Conservation (phyloP, 768 basidiomycete genomes). For the Boletus speciosus region DNA sequence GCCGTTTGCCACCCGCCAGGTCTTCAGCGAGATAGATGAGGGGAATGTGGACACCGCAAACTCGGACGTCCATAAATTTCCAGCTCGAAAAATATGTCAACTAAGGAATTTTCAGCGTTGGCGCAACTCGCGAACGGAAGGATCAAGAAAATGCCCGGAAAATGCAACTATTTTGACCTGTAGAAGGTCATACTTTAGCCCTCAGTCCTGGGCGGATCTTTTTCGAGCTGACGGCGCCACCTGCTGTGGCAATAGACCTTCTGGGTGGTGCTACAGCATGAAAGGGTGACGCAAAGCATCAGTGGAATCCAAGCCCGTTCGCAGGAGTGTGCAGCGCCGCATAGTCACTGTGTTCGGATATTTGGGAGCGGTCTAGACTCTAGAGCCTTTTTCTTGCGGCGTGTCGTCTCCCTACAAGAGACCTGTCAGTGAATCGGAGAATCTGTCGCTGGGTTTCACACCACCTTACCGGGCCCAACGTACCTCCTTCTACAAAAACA, state of each 20-base stretch:
- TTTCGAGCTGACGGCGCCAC: not conserved
- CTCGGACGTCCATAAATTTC: not conserved
- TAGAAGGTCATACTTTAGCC: not conserved
- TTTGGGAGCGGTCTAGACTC: not conserved
- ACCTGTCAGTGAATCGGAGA: constrained; percentile 17
- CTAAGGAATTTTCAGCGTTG: not conserved
- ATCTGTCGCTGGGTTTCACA: constrained; percentile 21
- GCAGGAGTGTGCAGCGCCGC: not conserved
- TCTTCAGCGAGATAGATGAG: not conserved
- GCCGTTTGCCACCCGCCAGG: not conserved
- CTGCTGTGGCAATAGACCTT: not conserved
- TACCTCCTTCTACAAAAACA: constrained; percentile 12
- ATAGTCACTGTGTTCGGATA: not conserved
- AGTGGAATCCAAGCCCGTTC: not conserved
- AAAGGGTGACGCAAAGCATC: not conserved
- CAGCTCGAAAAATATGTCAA: not conserved
- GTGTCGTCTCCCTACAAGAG: not conserved
- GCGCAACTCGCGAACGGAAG: not conserved
- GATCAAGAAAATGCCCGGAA: not conserved
- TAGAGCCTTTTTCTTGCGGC: not conserved
- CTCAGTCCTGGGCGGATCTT: not conserved
- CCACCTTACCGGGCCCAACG: not conserved
- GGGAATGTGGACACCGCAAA: not conserved
- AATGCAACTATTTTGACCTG: not conserved
- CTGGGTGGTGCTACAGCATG: not conserved